These are phyloP conservation scores for Sporobolus alterniflorus DNA, from an alignment of 202 grass and related monocot genomes.

Conservation along the genomic window DNA sequence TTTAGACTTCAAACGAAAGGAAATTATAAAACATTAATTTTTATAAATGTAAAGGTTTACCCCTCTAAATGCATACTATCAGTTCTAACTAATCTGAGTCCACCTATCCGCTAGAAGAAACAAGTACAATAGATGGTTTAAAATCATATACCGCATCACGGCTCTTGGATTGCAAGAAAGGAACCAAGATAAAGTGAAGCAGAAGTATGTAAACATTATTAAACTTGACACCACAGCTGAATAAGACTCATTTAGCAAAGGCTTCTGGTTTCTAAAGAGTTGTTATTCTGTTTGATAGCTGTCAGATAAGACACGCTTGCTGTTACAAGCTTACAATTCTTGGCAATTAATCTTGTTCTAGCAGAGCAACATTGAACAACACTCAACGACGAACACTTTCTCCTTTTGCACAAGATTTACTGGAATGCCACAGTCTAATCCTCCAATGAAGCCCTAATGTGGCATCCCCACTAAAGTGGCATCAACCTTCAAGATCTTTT, in stretches of 20 bases:
- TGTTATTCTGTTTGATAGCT: neutral
- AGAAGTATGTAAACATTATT: neutral
- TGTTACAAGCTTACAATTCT: neutral
- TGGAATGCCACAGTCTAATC: neutral
- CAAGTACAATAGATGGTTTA: neutral
- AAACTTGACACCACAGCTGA: neutral
- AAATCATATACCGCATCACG: neutral
- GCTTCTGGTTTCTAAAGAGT: neutral
- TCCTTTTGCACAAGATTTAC: neutral
- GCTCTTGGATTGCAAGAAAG: neutral
- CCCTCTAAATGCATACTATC: neutral
- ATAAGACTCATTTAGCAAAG: neutral
- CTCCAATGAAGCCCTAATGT: neutral
- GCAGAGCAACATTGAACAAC: neutral
- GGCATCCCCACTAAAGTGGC: no score
- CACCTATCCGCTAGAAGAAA: neutral
- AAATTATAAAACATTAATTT: neutral
- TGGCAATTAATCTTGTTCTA: neutral
- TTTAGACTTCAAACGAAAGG: neutral
- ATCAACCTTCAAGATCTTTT: no score
- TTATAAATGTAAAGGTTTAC: neutral
- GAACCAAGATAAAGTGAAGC: neutral
- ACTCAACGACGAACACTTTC: neutral
- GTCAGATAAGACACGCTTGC: neutral
- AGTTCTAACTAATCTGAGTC: neutral